Conservation (phyloP, 139 green algal species). For the Chlorella sorokiniana region DNA sequence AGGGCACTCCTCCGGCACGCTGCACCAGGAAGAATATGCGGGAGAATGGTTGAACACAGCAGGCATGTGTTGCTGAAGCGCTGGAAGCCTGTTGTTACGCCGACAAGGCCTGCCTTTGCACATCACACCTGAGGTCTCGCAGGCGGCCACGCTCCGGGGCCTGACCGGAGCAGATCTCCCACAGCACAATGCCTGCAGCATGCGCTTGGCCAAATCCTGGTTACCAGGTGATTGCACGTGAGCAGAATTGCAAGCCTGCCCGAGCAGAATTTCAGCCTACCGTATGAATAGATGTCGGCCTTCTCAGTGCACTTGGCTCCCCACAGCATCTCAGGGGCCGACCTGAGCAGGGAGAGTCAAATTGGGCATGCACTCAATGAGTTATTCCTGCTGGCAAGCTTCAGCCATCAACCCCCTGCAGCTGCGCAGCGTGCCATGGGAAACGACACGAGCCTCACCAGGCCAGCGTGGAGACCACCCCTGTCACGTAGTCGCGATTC, state of each 20-base stretch:
- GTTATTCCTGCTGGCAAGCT: too few relatives aligned
- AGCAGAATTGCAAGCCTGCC: too few relatives aligned
- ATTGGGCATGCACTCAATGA: too few relatives aligned
- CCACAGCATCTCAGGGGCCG: conserved; percentile 46
- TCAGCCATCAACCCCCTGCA: too few relatives aligned
- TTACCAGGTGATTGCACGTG: too few relatives aligned
- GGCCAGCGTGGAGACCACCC: conserved; percentile 22
- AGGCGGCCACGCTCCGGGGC: conserved; percentile 36
- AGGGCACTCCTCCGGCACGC: conserved; percentile 44
- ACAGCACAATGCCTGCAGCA: conserved; percentile 8
- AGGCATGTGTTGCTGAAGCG: neutral
- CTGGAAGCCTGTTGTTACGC: neutral
- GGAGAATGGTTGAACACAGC: neutral
- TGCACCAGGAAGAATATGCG: conserved; percentile 16
- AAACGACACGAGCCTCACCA: neutral
- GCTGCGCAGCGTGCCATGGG: too few relatives aligned
- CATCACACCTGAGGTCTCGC: conserved; percentile 27
- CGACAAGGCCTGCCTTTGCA: neutral
- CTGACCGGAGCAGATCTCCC: conserved; percentile 43
- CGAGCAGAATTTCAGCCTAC: too few relatives aligned
- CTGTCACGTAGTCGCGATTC: conserved; percentile 17
- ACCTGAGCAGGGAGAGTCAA: too few relatives aligned
- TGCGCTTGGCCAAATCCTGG: too few relatives aligned
- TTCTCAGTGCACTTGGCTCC: conserved; percentile 30
- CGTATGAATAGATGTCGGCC: conserved; percentile 42